These are phyloP conservation scores for Potentilla sterilis DNA, from an alignment of 306 rosid species.

Conservation along the genomic window DNA sequence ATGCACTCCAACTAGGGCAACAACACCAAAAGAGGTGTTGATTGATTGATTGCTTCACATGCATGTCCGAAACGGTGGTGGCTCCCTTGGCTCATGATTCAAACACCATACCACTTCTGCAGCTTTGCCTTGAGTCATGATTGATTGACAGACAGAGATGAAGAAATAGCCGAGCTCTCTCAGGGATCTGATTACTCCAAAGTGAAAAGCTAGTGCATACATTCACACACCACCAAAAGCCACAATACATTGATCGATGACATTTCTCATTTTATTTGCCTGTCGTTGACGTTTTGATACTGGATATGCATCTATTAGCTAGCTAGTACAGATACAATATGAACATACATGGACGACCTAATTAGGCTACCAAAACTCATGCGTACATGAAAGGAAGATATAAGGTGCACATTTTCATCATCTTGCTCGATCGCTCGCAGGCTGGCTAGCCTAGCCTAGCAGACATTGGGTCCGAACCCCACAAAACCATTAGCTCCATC, in stretches of 20 bases:
- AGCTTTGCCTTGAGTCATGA: neutral
- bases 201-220: neutral
- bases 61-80: conserved; percentile 63
- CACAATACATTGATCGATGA: neutral
- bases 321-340: neutral
- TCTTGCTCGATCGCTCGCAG: neutral
- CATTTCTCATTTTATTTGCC: neutral
- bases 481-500: conserved; percentile 82
- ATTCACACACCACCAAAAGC: neutral
- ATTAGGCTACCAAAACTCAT: neutral
- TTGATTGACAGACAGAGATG: neutral
- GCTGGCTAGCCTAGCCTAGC: conserved; percentile 26
- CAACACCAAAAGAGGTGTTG: conserved; percentile 26
- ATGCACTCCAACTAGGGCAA: conserved; percentile 53
- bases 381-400: neutral
- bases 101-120: conserved; percentile 9
- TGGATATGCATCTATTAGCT: neutral
- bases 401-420: neutral
- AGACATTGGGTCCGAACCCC: conserved; percentile 83
- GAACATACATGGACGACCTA: neutral
- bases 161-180: conserved; percentile 21
- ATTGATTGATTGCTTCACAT: conserved; percentile 56
- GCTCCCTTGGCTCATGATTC: conserved; percentile 66
- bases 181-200: conserved; percentile 41
- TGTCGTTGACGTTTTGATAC: neutral